Percentiles rank a stretch among this genome's conserved stretches.
Evolutionary conservation across 805 yeast genomes (phyloP).

Genomic region (Candida germanica): DNA sequence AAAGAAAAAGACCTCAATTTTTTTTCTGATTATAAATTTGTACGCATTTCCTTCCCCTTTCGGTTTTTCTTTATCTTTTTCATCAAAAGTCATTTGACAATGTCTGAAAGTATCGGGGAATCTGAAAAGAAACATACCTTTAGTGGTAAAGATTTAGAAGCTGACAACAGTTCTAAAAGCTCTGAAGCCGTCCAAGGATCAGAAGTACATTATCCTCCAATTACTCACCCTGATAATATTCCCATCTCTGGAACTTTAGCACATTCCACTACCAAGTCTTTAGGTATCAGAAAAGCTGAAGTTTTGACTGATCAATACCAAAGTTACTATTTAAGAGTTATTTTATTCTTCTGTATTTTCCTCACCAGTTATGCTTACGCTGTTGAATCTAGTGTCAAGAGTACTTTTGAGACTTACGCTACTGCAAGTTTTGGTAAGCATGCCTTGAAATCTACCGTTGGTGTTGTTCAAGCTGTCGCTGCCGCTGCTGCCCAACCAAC

Average conservation of each 20-base stretch:
- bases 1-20: no score
- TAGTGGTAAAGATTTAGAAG: constrained; percentile 4
- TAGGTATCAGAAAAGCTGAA: constrained; percentile 59
- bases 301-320: constrained; percentile 47
- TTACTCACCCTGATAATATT: constrained; percentile 1
- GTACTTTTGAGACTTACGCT: constrained; percentile 45
- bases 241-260: constrained; percentile 11
- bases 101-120: background rate
- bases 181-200: background rate
- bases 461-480: constrained; percentile 55
- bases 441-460: constrained; percentile 56
- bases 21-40: background rate
- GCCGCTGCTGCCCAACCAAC: constrained; percentile 67
- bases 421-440: constrained; percentile 52
- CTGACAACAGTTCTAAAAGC: background rate
- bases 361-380: constrained; percentile 55
- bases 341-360: constrained; percentile 49
- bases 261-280: constrained; percentile 22
- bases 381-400: constrained; percentile 12
- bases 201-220: constrained; percentile 1
- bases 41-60: background rate
- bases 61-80: background rate
- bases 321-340: constrained; percentile 29
- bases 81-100: constrained; percentile 1
- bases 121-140: constrained; percentile 3